Conservation (phyloP, 306 rosid genomes). For the Malus asiatica region DNA sequence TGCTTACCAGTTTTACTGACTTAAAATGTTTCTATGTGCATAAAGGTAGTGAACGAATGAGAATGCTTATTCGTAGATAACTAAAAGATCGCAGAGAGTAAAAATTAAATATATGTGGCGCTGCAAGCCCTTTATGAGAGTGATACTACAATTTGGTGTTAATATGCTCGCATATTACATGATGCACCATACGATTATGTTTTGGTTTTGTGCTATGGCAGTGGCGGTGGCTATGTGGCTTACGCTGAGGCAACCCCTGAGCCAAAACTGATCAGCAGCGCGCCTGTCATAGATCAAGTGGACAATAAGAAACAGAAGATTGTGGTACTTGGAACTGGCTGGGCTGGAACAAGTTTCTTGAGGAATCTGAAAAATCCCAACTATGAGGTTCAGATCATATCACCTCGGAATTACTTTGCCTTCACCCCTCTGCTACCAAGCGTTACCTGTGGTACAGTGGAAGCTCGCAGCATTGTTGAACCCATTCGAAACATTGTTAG, state of each 20-base stretch:
- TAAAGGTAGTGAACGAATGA: neutral
- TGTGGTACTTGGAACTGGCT: conserved; percentile 95
- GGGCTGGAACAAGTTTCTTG: conserved; percentile 92
- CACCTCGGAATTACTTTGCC: conserved; percentile 90
- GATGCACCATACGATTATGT: neutral
- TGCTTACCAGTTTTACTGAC: no score
- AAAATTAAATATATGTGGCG: neutral
- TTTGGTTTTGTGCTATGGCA: conserved; percentile 22
- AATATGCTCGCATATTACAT: neutral
- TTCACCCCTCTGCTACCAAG: conserved; percentile 95
- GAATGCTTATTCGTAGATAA: neutral
- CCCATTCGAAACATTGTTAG: conserved; percentile 72
- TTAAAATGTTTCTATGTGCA: neutral
- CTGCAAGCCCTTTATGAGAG: neutral
- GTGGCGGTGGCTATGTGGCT: conserved; percentile 73
- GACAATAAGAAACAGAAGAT: conserved; percentile 61
- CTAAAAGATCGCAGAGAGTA: neutral
- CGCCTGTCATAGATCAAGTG: conserved; percentile 19
- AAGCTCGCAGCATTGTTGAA: conserved; percentile 90
- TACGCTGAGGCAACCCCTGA: conserved; percentile 49
- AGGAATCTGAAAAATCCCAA: conserved; percentile 56
- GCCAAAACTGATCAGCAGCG: conserved; percentile 16
- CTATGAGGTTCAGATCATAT: conserved; percentile 76
- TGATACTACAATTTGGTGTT: neutral
- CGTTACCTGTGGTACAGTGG: conserved; percentile 90